phyloP scores from a whole-genome alignment of 2,329 filamentous ascomycete species.

The Fusarium miscanthi region DNA sequence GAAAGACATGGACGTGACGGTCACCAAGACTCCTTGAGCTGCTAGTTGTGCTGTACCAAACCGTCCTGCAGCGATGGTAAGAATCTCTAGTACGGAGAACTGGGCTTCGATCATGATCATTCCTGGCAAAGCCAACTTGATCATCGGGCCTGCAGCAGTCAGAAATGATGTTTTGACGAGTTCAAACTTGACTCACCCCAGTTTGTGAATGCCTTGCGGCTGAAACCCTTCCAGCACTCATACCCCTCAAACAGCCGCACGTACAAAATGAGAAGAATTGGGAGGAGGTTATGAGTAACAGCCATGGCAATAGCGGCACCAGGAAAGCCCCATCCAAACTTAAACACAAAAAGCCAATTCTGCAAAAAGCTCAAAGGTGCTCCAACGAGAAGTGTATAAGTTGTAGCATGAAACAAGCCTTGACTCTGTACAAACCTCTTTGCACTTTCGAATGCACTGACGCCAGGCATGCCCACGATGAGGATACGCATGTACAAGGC shows the following conservation, averaged over 20 bases:
- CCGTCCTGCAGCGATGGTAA: constrained; percentile 81
- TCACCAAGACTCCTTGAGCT: constrained; percentile 84
- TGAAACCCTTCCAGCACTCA: constrained; percentile 85
- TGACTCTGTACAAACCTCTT: constrained; percentile 86
- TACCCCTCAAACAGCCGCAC: constrained; percentile 75
- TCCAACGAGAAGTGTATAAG: constrained; percentile 78
- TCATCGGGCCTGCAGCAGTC: constrained; percentile 66
- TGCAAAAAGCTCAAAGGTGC: constrained; percentile 79
- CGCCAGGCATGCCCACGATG: constrained; percentile 76
- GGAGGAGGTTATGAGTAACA: constrained; percentile 79
- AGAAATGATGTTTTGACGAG: not conserved
- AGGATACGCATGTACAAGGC: constrained; percentile 77
- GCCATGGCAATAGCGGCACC: constrained; percentile 83
- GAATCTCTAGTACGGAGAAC: constrained; percentile 87
- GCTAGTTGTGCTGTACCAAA: constrained; percentile 82
- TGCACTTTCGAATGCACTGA: constrained; percentile 77
- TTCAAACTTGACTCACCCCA: constrained; percentile 58
- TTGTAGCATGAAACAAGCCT: constrained; percentile 78
- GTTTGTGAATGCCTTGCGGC: constrained; percentile 72
- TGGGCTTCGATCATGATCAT: constrained; percentile 93
- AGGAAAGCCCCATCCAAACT: constrained; percentile 72
- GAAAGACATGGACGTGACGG: constrained; percentile 80
- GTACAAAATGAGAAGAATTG: constrained; percentile 77
- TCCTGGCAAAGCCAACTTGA: constrained; percentile 84
- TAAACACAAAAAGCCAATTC: constrained; percentile 81